phyloP scores from a whole-genome alignment of 352 stramenopile species.

The Phytophthora pistaciae region DNA sequence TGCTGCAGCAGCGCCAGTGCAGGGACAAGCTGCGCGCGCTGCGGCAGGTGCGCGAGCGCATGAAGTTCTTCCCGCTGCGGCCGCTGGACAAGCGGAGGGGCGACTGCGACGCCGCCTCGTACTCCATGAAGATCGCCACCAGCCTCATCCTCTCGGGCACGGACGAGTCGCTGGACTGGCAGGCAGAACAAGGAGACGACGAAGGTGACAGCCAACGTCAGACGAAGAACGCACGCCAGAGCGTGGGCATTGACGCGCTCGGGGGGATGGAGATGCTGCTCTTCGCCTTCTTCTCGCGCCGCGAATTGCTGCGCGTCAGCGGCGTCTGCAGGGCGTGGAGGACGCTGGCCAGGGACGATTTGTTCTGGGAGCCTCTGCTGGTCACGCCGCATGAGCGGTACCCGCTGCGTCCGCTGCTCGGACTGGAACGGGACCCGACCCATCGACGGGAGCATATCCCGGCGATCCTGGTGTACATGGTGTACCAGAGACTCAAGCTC shows the following conservation, averaged over 20 bases:
- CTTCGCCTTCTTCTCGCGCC: constrained; percentile 59
- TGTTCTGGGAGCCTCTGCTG: constrained; percentile 77
- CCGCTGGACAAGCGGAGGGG: constrained; percentile 10
- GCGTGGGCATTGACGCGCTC: constrained; percentile 58
- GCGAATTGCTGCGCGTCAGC: constrained; percentile 57
- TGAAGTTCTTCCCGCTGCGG: constrained; percentile 47
- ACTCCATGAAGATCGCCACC: constrained; percentile 64
- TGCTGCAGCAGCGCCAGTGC: constrained; percentile 61
- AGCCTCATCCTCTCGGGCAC: constrained; percentile 62
- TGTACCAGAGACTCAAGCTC: constrained; percentile 65
- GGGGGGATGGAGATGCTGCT: constrained; percentile 70
- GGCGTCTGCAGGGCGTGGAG: constrained; percentile 70
- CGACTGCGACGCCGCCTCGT: not conserved
- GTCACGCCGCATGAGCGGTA: constrained; percentile 69
- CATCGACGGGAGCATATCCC: constrained; percentile 39
- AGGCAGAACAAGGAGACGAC: not conserved
- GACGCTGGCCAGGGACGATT: constrained; percentile 55
- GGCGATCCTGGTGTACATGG: constrained; percentile 80
- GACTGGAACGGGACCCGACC: constrained; percentile 37
- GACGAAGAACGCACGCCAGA: constrained; percentile 2
- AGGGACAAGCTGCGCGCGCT: constrained; percentile 70
- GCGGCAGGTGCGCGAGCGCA: constrained; percentile 51
- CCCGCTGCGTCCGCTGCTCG: constrained; percentile 66
- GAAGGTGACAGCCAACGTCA: not conserved
- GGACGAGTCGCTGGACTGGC: constrained; percentile 27